Conservation (phyloP, 176 grass and related monocot species). For the Elaeis guineensis region DNA sequence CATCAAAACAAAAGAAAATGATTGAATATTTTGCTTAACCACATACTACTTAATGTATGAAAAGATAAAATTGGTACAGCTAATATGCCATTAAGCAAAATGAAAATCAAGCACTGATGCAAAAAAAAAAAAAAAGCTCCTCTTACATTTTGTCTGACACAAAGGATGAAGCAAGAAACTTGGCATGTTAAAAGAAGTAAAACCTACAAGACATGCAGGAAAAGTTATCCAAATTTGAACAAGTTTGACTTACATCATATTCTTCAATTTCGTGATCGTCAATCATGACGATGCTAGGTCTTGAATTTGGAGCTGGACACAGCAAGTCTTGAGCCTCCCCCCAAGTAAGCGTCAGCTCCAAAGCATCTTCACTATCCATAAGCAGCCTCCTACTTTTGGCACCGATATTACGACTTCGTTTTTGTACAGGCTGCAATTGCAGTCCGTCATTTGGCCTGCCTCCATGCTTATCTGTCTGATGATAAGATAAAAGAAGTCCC, state of each 20-base stretch:
- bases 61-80: no score
- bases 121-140: no score
- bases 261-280: conserved; percentile 99
- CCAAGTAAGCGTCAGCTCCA: conserved; percentile 90
- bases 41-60: no score
- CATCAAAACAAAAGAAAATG: no score
- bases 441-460: conserved; percentile 49
- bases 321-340: conserved; percentile 94
- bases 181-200: no score
- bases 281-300: conserved; percentile 77
- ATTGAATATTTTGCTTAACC: no score
- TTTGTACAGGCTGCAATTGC: conserved; percentile 56
- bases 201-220: no score
- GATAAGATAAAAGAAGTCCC: conserved; percentile 75
- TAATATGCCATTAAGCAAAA: no score
- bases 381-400: conserved; percentile 73
- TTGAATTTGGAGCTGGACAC: conserved; percentile 72
- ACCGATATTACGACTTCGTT: conserved; percentile 82
- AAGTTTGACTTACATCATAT: conserved; percentile 73
- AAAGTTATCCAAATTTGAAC: no score
- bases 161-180: no score
- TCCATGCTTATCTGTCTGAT: conserved; percentile 59
- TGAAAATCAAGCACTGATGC: no score
- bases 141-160: no score
- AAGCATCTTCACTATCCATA: conserved; percentile 82